A percentile compares a stretch with the other conserved stretches of the same genome.
phyloP scores from a whole-genome alignment of 768 basidiomycete genomes.

The Russula earlei region DNA sequence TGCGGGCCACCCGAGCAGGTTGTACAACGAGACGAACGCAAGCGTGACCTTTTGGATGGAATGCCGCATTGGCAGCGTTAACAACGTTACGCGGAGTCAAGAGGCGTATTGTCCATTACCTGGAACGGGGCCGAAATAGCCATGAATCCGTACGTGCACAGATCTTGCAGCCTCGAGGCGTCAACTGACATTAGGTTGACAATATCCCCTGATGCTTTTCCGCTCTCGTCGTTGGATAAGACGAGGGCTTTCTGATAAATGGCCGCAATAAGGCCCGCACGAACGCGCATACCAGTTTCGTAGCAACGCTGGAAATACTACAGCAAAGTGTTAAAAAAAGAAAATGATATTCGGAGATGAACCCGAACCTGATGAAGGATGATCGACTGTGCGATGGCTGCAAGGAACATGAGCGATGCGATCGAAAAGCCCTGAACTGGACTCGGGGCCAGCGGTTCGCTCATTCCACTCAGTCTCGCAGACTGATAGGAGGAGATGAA shows the following conservation, averaged over 20 bases:
- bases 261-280: constrained; percentile 75
- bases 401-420: constrained; percentile 69
- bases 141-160: constrained; percentile 78
- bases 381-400: constrained; percentile 70
- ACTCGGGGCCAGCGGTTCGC: constrained; percentile 25
- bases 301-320: constrained; percentile 82
- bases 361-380: constrained; percentile 63
- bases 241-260: constrained; percentile 84
- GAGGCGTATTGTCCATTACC: constrained; percentile 29
- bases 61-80: neutral
- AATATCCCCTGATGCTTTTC: constrained; percentile 80
- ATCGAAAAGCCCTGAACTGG: constrained; percentile 65
- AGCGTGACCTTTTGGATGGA: constrained; percentile 52
- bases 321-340: neutral
- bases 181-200: constrained; percentile 93
- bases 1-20: constrained; percentile 84
- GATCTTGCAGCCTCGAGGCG: constrained; percentile 66
- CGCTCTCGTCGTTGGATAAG: constrained; percentile 77
- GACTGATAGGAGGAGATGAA: constrained; percentile 76
- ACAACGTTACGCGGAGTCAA: neutral
- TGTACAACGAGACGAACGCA: constrained; percentile 85
- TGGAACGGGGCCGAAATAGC: constrained; percentile 81
- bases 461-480: constrained; percentile 30
- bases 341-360: too few species aligned
- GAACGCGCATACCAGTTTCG: constrained; percentile 88